A percentile compares a stretch with the other conserved stretches of the same genome.
These are phyloP conservation scores for Mucuna pruriens DNA, from an alignment of 306 rosid genomes.

Conservation along the genomic window DNA sequence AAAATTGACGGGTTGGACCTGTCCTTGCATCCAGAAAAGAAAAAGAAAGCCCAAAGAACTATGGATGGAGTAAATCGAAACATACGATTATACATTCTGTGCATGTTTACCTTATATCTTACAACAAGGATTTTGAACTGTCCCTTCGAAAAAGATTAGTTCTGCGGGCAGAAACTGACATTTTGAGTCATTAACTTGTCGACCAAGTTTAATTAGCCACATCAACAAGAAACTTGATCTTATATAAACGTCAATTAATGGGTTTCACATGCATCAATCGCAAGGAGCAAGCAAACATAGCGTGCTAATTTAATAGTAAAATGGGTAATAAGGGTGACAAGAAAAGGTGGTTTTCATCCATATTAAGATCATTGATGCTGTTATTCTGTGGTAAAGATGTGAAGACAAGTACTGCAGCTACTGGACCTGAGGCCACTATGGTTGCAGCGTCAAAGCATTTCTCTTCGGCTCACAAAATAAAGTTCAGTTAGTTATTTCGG, in stretches of 20 bases:
- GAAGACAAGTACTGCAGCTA: slow-evolving; percentile 1
- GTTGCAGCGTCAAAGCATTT: slow-evolving; percentile 35
- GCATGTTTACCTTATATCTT: no score
- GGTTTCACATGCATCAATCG: slow-evolving; percentile 12
- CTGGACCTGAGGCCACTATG: slow-evolving; percentile 27
- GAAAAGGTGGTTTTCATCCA: slow-evolving; percentile 20
- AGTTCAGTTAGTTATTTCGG: not conserved
- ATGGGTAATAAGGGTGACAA: not conserved
- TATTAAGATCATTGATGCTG: not conserved
- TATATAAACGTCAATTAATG: not conserved
- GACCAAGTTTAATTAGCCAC: not conserved
- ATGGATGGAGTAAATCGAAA: not conserved
- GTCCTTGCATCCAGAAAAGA: no score
- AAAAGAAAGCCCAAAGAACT: not conserved
- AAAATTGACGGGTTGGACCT: not conserved
- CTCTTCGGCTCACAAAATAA: not conserved
- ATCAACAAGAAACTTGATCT: not conserved
- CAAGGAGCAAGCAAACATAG: no score
- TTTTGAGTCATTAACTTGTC: not conserved
- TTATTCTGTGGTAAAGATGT: slow-evolving; percentile 10
- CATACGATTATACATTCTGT: not conserved
- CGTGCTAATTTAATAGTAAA: no score
- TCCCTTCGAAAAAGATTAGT: no score
- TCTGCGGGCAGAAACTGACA: not conserved
- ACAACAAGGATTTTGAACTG: no score